Percentiles rank a stretch among this genome's conserved stretches.
Conservation (phyloP, 257 asterid genomes). For the Perilla frutescens region DNA sequence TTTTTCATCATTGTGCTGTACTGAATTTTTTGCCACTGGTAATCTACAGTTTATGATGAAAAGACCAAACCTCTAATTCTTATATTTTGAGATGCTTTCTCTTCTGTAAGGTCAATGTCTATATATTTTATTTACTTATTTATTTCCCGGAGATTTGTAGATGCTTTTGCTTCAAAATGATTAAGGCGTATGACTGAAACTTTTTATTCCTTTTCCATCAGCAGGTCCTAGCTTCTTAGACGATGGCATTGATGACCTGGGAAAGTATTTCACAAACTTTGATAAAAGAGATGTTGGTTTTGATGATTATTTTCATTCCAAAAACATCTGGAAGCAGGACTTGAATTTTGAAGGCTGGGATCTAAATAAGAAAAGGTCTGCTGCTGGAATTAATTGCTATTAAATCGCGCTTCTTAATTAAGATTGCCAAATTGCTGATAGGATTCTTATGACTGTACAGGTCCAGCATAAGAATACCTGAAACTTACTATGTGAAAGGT, state of each 20-base stretch:
- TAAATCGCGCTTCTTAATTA: slow-evolving; percentile 21
- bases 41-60: slow-evolving; percentile 6
- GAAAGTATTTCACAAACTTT: slow-evolving; percentile 39
- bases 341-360: slow-evolving; percentile 48
- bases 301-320: slow-evolving; percentile 46
- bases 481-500: slow-evolving; percentile 46
- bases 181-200: slow-evolving; percentile 18
- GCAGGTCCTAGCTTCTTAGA: slow-evolving; percentile 49
- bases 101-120: slow-evolving; percentile 6
- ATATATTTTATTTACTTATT: slow-evolving; percentile 13
- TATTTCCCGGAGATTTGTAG: slow-evolving; percentile 24
- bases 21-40: neutral
- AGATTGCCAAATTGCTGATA: slow-evolving; percentile 20
- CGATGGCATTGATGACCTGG: slow-evolving; percentile 44
- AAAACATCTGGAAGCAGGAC: slow-evolving; percentile 45
- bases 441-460: slow-evolving; percentile 42
- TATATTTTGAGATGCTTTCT: neutral
- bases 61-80: slow-evolving; percentile 8
- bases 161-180: slow-evolving; percentile 24
- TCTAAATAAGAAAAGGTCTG: slow-evolving; percentile 55
- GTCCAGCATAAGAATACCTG: slow-evolving; percentile 46
- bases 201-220: slow-evolving; percentile 29
- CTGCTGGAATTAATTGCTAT: slow-evolving; percentile 4
- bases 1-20: slow-evolving; percentile 20
- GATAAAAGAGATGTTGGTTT: slow-evolving; percentile 44